These are phyloP conservation scores for Trichoderma cornu-damae DNA, from an alignment of 2,329 filamentous ascomycete genomes.

Conservation along the genomic window DNA sequence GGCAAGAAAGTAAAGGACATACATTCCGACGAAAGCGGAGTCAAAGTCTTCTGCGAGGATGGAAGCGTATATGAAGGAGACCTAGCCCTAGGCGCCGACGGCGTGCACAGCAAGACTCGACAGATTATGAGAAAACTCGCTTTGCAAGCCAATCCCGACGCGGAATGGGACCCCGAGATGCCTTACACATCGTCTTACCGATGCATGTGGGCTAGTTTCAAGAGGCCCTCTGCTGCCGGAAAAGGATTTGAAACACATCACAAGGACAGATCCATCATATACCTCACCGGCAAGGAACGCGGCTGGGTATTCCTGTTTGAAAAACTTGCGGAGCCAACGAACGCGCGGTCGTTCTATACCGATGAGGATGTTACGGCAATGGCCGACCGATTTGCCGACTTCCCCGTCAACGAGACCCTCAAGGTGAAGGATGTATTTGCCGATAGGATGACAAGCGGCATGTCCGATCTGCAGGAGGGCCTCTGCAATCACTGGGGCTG, in stretches of 20 bases:
- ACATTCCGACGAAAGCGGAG: slow-evolving; percentile 23
- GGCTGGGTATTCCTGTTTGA: slow-evolving; percentile 34
- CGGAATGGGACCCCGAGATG: slow-evolving; percentile 24
- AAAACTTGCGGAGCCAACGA: slow-evolving; percentile 26
- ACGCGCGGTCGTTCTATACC: slow-evolving; percentile 25
- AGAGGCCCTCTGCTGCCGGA: slow-evolving; percentile 23
- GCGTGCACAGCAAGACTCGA: slow-evolving; percentile 37
- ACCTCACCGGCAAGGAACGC: slow-evolving; percentile 28
- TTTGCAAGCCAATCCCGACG: slow-evolving; percentile 17
- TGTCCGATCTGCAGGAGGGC: slow-evolving; percentile 36
- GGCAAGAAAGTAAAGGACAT: slow-evolving; percentile 27
- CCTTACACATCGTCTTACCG: slow-evolving; percentile 32
- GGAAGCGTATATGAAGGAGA: slow-evolving; percentile 31
- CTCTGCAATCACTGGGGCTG: slow-evolving; percentile 34
- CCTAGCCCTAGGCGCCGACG: slow-evolving; percentile 41
- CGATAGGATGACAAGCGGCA: slow-evolving; percentile 24
- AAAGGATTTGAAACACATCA: slow-evolving; percentile 31
- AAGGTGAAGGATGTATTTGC: slow-evolving; percentile 31
- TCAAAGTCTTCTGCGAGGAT: slow-evolving; percentile 31
- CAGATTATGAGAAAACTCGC: slow-evolving; percentile 33
- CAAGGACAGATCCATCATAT: slow-evolving; percentile 27
- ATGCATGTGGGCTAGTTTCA: slow-evolving; percentile 34
- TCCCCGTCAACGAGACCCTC: slow-evolving; percentile 22
- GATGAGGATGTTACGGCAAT: slow-evolving; percentile 26
- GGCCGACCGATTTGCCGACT: slow-evolving; percentile 26